Conservation (phyloP, 257 asterid species). For the Capsicum baccatum region DNA sequence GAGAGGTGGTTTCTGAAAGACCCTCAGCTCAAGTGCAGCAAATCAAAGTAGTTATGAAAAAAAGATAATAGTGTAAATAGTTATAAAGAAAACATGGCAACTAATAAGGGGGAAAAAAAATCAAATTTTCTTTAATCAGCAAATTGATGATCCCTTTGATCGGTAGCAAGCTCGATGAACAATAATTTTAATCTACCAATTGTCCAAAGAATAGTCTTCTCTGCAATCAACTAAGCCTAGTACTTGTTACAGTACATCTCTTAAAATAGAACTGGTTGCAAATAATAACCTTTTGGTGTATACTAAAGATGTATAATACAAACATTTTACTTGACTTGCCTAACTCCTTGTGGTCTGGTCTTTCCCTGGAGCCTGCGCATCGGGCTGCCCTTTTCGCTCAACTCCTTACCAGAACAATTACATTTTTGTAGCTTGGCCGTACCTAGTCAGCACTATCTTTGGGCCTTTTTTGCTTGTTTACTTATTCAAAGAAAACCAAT, state of each 20-base stretch:
- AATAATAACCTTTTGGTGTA: not conserved
- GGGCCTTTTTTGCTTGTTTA: not conserved
- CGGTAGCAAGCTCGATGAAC: not conserved
- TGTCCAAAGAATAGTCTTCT: not conserved
- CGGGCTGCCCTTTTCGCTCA: not conserved
- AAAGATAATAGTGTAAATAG: too few species aligned
- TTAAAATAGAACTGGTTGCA: not conserved
- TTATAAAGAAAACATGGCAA: too few species aligned
- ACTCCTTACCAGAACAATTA: not conserved
- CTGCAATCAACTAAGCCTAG: constrained; percentile 8
- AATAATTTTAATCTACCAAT: not conserved
- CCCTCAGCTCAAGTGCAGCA: too few species aligned
- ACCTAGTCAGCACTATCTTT: not conserved
- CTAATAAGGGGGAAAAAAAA: too few species aligned
- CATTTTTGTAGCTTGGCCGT: not conserved
- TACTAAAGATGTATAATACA: not conserved
- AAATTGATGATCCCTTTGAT: too few species aligned
- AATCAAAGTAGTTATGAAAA: too few species aligned
- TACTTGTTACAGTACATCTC: not conserved
- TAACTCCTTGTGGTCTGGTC: not conserved
- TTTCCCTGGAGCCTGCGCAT: too few species aligned
- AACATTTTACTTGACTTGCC: constrained; percentile 5
- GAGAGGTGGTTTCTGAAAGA: too few species aligned
- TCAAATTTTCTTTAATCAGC: too few species aligned
- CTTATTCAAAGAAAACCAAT: not conserved